Evolutionary conservation across 805 yeast genomes (phyloP), one percentile per base, ranked within the genome.

Genomic region (Ogataea glucozyma): DNA sequence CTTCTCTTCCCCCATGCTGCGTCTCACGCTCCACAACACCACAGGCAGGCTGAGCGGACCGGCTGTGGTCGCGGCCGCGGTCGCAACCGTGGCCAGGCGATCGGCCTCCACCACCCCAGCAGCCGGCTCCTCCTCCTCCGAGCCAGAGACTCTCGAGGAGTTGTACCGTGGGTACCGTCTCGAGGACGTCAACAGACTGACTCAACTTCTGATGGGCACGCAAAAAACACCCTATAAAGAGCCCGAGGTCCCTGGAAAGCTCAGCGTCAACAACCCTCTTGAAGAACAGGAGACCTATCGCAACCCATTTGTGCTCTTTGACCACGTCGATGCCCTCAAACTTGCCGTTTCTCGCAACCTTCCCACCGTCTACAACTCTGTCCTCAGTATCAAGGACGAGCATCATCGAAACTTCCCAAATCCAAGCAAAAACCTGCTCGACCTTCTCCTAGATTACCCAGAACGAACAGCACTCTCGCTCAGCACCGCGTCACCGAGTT

Each of bases 301-400:
- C 33, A 48, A 46, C 27, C 49, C 50, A 9, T 51, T 51, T 41
- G 47, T 48, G 12, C 39, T 36, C 26, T 51, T 51, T 26, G 39
- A 32, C n/a, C 20, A 33, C 8, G 19, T 29, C 12, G 60, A 51
- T 27, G 45, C 52, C 1, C 33, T 58, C 4, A 48, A 46, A 13
- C 30, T 48, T 2, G 42, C 58, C 3, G 40, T 53, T 5, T 40
- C 40, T 24, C 35, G 36, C n/a, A 26, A 32, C 16, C 24, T 41
- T 6, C 54, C 48, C 3, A 10, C 37, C 3, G 40, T 48, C 22
- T 57, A 59, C 27, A 30, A 38, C n/a, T 46, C 51, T 8, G 40
- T 47, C 10, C 27, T 55, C 2, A 51, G 44, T 22, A 21, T 52
- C 7, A 58, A 56, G 31, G 53, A 54, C 29, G 43, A 44, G 13